A percentile compares a stretch with the other conserved stretches of the same genome.
phyloP scores from a whole-genome alignment of 1,284 basidiomycete species.

The Mycena sp. region DNA sequence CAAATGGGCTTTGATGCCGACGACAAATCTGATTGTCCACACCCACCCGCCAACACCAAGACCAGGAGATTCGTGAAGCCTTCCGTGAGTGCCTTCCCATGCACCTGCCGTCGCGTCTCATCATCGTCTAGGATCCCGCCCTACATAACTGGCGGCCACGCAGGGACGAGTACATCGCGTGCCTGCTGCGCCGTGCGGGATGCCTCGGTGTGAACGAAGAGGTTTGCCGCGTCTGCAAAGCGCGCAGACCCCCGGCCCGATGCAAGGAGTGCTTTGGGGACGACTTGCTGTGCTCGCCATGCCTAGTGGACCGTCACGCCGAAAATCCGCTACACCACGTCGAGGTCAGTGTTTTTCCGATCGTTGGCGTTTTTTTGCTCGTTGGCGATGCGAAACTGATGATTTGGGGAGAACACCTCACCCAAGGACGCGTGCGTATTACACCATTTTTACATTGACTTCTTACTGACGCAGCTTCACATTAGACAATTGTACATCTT shows the following conservation, averaged over 20 bases:
- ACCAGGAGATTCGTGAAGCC: not conserved
- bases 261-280: not conserved
- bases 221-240: too few relatives aligned
- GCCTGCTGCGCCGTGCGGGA: too few relatives aligned
- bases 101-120: not conserved
- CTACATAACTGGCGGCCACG: not conserved
- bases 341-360: too few relatives aligned
- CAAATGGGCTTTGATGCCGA: not conserved
- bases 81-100: not conserved
- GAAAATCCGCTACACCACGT: not conserved
- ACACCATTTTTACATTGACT: too few relatives aligned
- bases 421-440: not conserved
- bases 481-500: too few relatives aligned
- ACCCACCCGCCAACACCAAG: too few relatives aligned
- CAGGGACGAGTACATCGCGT: not conserved
- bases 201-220: too few relatives aligned
- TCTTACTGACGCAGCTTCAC: too few relatives aligned
- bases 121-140: not conserved
- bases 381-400: too few relatives aligned
- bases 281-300: not conserved
- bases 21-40: not conserved
- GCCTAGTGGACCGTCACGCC: not conserved
- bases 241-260: not conserved
- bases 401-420: not conserved
- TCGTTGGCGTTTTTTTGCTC: too few relatives aligned